These are phyloP conservation scores for Cyclotella sp. DNA, from an alignment of 108 stramenopile species.

Conservation along the genomic window DNA sequence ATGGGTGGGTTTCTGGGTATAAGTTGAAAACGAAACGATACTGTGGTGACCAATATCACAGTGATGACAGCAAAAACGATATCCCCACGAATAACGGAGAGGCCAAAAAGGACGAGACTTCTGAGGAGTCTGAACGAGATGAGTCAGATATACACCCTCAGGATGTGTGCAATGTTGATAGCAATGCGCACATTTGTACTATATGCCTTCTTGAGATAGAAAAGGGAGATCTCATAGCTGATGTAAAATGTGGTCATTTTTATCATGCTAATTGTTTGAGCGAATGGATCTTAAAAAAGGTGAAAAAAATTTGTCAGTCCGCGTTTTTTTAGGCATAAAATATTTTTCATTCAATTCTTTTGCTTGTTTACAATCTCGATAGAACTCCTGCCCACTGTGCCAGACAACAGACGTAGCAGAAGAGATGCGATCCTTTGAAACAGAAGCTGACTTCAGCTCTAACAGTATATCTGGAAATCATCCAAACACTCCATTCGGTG, in stretches of 20 bases:
- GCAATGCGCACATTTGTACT: constrained; percentile 21
- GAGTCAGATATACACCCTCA: background rate
- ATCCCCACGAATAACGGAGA: background rate
- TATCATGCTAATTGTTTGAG: constrained; percentile 39
- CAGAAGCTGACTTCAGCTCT: constrained; percentile 5
- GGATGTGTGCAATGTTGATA: background rate
- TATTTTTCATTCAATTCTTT: background rate
- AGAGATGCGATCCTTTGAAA: constrained; percentile 31
- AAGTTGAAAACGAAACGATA: constrained; percentile 26
- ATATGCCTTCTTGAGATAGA: constrained; percentile 31
- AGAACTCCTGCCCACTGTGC: constrained; percentile 39
- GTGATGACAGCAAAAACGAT: background rate
- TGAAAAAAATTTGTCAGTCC: background rate
- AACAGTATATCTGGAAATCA: background rate
- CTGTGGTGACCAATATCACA: background rate
- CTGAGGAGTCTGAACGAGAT: background rate
- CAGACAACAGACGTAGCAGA: constrained; percentile 19
- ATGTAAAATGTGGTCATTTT: constrained; percentile 34
- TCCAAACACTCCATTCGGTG: background rate
- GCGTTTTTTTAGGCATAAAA: background rate
- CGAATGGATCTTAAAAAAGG: constrained; percentile 46
- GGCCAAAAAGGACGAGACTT: background rate
- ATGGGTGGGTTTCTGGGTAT: constrained; percentile 37
- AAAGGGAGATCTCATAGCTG: constrained; percentile 33
- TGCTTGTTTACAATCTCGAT: background rate